Evolutionary conservation across 192 early-diverging fungal species (phyloP), one percentile per base, ranked within the genome.

Genomic region (Entomortierella parvispora): DNA sequence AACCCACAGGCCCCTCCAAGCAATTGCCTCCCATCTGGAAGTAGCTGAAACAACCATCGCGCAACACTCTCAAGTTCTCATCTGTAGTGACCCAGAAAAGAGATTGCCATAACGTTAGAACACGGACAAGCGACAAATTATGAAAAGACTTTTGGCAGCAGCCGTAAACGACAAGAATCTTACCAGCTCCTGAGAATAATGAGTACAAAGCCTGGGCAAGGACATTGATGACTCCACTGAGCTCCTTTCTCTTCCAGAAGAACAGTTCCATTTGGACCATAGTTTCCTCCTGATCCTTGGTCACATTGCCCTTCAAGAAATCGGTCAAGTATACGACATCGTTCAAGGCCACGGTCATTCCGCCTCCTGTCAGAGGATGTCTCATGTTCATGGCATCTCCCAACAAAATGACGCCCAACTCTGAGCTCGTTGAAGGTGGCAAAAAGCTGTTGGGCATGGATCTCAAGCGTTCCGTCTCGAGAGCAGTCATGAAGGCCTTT

Each of bases 351-450:
- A 99, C 92, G 0, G 97, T 97, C 97, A 99, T 99, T 25, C 97
- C 97, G 58, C 93, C 95, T 47, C 97, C 97, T 0, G 95, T 98
- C 56, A 99, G 82, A 18, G 95, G 95, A 63, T 98, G 96, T 33
- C 96, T 87, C 85, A 98, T 96, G 69, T 99, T 99, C 80, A 94
- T 90, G 2, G 97, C 94, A 84, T 99, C 97, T 49, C 97, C 97
- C 22, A 98, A 76, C 15, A 96, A 72, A 45, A 98, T 84, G 8
- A 96, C 79, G 6, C 97, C 97, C 32, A 83, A 70, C 9, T 80
- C 63, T n/a, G 69, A 67, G 72, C 96, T 94, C n/a, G 77, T 74
- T 0, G 91, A 88, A 3, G 96, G 92, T 14, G 96, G 95, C n/a
- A 99, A 85, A 71, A 89, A 96, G 29, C 86, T 88, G 85, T 94